phyloP scores from a whole-genome alignment of 257 asterid species.

The Petunia secreta region DNA sequence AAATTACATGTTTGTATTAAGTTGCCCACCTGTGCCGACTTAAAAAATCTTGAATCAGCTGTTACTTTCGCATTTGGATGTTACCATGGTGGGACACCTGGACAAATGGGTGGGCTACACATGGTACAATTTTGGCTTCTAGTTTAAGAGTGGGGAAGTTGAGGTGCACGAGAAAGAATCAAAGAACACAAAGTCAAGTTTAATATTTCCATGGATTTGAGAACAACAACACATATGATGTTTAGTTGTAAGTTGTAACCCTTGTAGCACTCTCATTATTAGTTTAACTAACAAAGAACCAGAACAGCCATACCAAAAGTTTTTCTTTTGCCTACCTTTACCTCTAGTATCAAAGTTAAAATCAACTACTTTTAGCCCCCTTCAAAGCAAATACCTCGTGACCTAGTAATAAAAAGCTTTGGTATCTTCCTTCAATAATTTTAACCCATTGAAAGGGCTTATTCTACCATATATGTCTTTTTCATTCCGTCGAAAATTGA shows the following conservation, averaged over 20 bases:
- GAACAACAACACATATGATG: not conserved
- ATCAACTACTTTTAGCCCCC: not conserved
- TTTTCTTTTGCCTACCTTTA: not conserved
- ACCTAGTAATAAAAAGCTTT: not conserved
- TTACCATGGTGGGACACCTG: not conserved
- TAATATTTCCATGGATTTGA: not conserved
- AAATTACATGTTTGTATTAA: too few species aligned
- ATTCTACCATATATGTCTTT: too few species aligned
- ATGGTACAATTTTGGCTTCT: not conserved
- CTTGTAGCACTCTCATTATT: not conserved
- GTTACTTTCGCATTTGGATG: too few species aligned
- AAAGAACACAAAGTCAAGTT: not conserved
- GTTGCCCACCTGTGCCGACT: too few species aligned
- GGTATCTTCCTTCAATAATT: not conserved
- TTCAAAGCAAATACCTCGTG: not conserved
- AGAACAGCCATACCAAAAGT: not conserved
- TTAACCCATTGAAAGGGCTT: not conserved
- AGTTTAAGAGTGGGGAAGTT: conserved; percentile 1
- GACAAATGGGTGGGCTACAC: not conserved
- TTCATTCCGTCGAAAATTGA: too few species aligned
- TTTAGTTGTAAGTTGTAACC: not conserved
- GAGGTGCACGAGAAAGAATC: conserved; percentile 22
- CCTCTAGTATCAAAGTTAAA: not conserved
- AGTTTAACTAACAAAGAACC: not conserved
- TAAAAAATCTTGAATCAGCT: too few species aligned